A percentile compares a stretch with the other conserved stretches of the same genome.
Conservation (phyloP, 2,329 filamentous ascomycete genomes). For the Gaeumannomyces sp. region DNA sequence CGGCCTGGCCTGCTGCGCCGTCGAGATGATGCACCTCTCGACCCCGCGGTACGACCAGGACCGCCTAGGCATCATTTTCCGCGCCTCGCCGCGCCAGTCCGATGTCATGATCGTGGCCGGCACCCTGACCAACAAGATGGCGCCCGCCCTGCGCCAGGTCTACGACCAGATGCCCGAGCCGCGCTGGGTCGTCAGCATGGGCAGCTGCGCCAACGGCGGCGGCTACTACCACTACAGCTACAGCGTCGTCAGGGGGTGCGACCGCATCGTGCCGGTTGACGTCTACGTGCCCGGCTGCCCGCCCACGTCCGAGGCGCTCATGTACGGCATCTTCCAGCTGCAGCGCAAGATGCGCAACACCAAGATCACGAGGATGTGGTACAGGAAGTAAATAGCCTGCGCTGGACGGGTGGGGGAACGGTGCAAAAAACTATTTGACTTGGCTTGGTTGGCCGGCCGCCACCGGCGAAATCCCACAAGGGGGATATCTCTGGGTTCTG, state of each 20-base stretch:
- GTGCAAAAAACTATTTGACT: background rate
- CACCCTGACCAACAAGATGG: slow-evolving; percentile 95
- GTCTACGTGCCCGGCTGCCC: slow-evolving; percentile 62
- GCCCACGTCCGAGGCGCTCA: slow-evolving; percentile 39
- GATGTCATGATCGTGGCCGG: slow-evolving; percentile 94
- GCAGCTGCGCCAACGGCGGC: slow-evolving; percentile 64
- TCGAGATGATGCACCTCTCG: slow-evolving; percentile 91
- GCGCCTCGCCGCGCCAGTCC: slow-evolving; percentile 78
- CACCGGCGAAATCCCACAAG: too few species aligned
- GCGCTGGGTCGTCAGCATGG: slow-evolving; percentile 72
- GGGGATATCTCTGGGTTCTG: too few species aligned
- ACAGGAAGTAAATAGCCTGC: slow-evolving; percentile 34
- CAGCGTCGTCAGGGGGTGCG: slow-evolving; percentile 57
- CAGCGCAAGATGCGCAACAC: slow-evolving; percentile 61
- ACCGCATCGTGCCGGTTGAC: slow-evolving; percentile 61
- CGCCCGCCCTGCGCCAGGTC: slow-evolving; percentile 78
- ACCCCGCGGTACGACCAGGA: slow-evolving; percentile 87
- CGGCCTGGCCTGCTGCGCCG: slow-evolving; percentile 79
- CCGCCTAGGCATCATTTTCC: slow-evolving; percentile 83
- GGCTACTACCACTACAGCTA: slow-evolving; percentile 73
- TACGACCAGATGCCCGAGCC: slow-evolving; percentile 97
- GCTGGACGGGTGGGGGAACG: too few species aligned
- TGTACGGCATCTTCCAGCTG: slow-evolving; percentile 57
- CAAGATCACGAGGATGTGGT: slow-evolving; percentile 43
- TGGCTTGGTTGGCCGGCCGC: background rate